Conservation (phyloP, 345 rosid genomes). For the Geranium brycei region DNA sequence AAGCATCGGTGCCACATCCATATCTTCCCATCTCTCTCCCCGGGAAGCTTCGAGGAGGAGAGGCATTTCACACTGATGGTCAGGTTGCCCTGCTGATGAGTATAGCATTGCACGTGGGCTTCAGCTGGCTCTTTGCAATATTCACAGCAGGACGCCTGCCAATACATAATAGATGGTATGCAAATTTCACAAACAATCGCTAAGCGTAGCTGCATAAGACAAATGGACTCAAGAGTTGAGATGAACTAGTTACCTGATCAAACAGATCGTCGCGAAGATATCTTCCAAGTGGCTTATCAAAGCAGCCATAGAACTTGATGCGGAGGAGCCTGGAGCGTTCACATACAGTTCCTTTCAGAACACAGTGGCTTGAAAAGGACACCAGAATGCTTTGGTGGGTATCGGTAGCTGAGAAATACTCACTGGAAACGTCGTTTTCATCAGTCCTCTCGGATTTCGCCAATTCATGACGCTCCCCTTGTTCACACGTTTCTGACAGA, state of each 20-base stretch:
- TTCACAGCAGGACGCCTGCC: constrained; percentile 51
- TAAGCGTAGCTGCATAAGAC: no score
- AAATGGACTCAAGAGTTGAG: not conserved
- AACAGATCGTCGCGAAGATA: constrained; percentile 75
- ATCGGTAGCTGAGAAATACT: constrained; percentile 65
- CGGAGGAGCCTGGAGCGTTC: constrained; percentile 85
- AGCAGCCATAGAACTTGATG: constrained; percentile 85
- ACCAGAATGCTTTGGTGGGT: constrained; percentile 85
- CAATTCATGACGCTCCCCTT: constrained; percentile 17
- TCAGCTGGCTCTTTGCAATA: constrained; percentile 74
- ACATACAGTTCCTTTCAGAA: constrained; percentile 65
- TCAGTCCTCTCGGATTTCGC: constrained; percentile 30
- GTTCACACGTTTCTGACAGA: constrained; percentile 5
- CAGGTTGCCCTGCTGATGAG: constrained; percentile 97
- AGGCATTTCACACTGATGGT: constrained; percentile 73
- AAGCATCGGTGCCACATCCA: constrained; percentile 99
- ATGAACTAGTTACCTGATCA: constrained; percentile 40
- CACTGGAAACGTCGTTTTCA: constrained; percentile 44
- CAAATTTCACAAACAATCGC: not conserved
- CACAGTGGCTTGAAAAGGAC: constrained; percentile 80
- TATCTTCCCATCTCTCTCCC: constrained; percentile 86
- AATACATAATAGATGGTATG: not conserved
- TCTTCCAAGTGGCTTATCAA: constrained; percentile 94
- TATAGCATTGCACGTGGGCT: constrained; percentile 77
- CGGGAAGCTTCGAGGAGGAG: constrained; percentile 56